These are phyloP conservation scores for Rhodocollybia butyracea DNA, from an alignment of 768 basidiomycete species.

Conservation along the genomic window DNA sequence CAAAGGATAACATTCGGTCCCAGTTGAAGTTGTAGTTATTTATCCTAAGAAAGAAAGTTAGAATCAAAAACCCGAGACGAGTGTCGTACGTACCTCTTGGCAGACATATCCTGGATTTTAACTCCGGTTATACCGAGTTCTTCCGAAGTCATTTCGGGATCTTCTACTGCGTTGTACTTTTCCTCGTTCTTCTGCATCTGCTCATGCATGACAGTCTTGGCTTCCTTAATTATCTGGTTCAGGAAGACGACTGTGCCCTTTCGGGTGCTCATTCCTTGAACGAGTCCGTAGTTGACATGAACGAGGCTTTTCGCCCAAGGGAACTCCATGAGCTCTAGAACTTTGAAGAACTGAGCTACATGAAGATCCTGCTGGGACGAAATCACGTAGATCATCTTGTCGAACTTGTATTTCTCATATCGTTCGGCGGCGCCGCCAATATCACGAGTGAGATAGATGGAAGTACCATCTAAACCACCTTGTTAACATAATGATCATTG, in stretches of 20 bases:
- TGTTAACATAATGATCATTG: background rate
- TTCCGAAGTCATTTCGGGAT: conserved; percentile 74
- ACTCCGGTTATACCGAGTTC: conserved; percentile 94
- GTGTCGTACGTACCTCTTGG: conserved; percentile 63
- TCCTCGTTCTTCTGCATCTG: conserved; percentile 95
- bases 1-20: conserved; percentile 92
- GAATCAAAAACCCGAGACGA: conserved; percentile 7
- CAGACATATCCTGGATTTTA: conserved; percentile 97
- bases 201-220: conserved; percentile 87
- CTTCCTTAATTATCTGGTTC: conserved; percentile 89
- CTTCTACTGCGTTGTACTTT: conserved; percentile 85
- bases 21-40: conserved; percentile 97
- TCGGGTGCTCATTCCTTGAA: conserved; percentile 92
- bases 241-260: conserved; percentile 95
- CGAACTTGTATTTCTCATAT: conserved; percentile 83
- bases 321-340: conserved; percentile 85
- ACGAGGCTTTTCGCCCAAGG: conserved; percentile 80
- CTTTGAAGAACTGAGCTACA: conserved; percentile 89
- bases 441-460: conserved; percentile 93
- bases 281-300: conserved; percentile 90
- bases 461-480: conserved; percentile 70
- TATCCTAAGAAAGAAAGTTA: conserved; percentile 48
- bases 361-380: conserved; percentile 87
- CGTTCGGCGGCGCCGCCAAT: conserved; percentile 93
- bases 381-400: conserved; percentile 92